phyloP scores from a whole-genome alignment of 2,329 filamentous ascomycete genomes.

The Harringtonia lauricola region DNA sequence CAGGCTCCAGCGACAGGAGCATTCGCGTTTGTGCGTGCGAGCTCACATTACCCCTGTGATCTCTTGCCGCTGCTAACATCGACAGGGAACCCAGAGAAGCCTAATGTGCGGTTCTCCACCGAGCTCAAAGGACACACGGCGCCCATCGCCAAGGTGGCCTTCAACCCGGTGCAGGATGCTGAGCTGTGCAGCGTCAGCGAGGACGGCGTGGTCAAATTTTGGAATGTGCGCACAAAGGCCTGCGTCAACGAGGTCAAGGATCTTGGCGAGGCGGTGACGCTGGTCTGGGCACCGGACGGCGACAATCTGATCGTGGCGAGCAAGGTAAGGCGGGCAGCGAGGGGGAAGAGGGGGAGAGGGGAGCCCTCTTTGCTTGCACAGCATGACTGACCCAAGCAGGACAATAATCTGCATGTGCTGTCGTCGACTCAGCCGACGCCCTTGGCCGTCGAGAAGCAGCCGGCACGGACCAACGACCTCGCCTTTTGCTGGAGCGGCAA shows the following conservation, averaged over 20 bases:
- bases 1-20: constrained; percentile 59
- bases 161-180: constrained; percentile 66
- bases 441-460: constrained; percentile 48
- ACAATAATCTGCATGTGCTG: constrained; percentile 51
- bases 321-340: neutral
- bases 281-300: constrained; percentile 66
- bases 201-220: constrained; percentile 67
- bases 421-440: constrained; percentile 47
- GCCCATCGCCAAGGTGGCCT: constrained; percentile 63
- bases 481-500: constrained; percentile 63
- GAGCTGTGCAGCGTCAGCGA: constrained; percentile 65
- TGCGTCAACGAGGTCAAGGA: constrained; percentile 59
- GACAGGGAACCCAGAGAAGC: constrained; percentile 63
- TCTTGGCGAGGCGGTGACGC: constrained; percentile 55
- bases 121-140: constrained; percentile 59
- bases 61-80: neutral
- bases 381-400: constrained; percentile 24
- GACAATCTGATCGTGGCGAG: constrained; percentile 60
- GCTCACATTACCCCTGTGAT: neutral
- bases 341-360: too few relatives aligned
- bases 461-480: constrained; percentile 59
- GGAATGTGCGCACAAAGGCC: constrained; percentile 66
- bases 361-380: too few relatives aligned
- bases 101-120: constrained; percentile 62
- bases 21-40: constrained; percentile 56